Evolutionary conservation across 306 rosid species (phyloP), one percentile per base, ranked within the genome.

Genomic region (Glycine latifolia): DNA sequence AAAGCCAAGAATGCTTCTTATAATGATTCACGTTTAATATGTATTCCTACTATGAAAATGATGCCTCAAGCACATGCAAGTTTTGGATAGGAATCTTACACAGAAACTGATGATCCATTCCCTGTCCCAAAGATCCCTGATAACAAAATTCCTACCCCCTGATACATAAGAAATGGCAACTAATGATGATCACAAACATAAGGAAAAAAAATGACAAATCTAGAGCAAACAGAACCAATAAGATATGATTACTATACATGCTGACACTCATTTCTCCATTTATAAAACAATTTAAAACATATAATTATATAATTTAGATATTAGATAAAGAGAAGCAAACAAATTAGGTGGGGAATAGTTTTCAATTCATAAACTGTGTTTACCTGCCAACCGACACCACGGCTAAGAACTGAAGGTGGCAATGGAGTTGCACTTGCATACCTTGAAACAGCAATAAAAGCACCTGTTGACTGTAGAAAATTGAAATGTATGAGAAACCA

Each of bases 301-400:
- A 26, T 26, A 26, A 26, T 26, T 26, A 26, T 26, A 26, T 26
- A 26, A 26, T 26, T 26, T 26, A 26, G 31, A 26, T 26, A 26
- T 26, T 26, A 1, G 31, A 26, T 26, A 26, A 26, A 26, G 31
- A 26, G 31, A 26, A 26, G 31, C 31, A 26, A 26, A 26, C 31
- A 26, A 26, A 26, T 26, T 1, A 26, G 31, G 31, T 26, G 31
- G 31, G 31, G 31, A 26, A 26, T 26, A 26, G 31, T 26, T 26
- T 43, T 73, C 50, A 43, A 20, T 85, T 26, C 37, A 41, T 58
- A 10, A 56, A 47, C 60, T 52, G 3, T 16, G 59, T 26, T 68
- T 93, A 95, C 99, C 98, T 95, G 98, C 99, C 99, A 95, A 63
- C 98, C 99, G 12, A 95, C 85, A 37, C 98, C 99, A 0, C 98